Evolutionary conservation across 768 basidiomycete species (phyloP).

Genomic region (Leccinum rimulosum): DNA sequence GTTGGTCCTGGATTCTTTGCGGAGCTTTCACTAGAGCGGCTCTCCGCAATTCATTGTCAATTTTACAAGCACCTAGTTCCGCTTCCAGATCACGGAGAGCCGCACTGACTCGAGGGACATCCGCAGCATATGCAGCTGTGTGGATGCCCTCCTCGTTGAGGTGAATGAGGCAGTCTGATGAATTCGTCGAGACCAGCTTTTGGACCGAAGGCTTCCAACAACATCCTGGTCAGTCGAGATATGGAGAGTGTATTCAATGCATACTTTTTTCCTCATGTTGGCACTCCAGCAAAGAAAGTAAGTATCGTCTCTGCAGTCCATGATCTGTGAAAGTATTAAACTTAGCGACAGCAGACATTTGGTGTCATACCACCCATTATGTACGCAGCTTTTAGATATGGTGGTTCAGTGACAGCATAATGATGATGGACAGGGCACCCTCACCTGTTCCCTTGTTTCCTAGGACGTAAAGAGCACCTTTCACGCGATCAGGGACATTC

Average conservation of each 20-base stretch:
- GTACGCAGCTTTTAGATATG: constrained; percentile 50
- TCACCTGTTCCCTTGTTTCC: constrained; percentile 69
- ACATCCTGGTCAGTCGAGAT: constrained; percentile 49
- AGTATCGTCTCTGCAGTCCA: constrained; percentile 52
- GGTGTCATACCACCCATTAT: constrained; percentile 59
- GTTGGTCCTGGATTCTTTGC: constrained; percentile 44
- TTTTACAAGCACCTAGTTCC: constrained; percentile 47
- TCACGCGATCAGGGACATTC: constrained; percentile 89
- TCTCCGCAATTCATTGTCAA: constrained; percentile 43
- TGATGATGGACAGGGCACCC: constrained; percentile 17
- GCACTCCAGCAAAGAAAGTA: constrained; percentile 64
- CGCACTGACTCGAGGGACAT: constrained; percentile 44
- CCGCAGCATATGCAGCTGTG: constrained; percentile 58
- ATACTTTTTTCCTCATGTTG: constrained; percentile 88
- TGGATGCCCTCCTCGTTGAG: constrained; percentile 64
- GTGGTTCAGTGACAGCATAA: constrained; percentile 6
- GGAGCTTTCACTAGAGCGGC: constrained; percentile 43
- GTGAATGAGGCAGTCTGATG: constrained; percentile 57
- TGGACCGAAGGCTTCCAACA: constrained; percentile 16
- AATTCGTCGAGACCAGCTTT: constrained; percentile 38
- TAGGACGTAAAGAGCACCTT: constrained; percentile 84
- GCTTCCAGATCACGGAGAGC: constrained; percentile 47
- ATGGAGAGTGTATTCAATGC: constrained; percentile 12
- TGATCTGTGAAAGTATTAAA: constrained; percentile 44
- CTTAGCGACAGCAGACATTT: constrained; percentile 4